Conservation (phyloP, 108 stramenopile genomes). For the Pseudonitzschia delicatissima region DNA sequence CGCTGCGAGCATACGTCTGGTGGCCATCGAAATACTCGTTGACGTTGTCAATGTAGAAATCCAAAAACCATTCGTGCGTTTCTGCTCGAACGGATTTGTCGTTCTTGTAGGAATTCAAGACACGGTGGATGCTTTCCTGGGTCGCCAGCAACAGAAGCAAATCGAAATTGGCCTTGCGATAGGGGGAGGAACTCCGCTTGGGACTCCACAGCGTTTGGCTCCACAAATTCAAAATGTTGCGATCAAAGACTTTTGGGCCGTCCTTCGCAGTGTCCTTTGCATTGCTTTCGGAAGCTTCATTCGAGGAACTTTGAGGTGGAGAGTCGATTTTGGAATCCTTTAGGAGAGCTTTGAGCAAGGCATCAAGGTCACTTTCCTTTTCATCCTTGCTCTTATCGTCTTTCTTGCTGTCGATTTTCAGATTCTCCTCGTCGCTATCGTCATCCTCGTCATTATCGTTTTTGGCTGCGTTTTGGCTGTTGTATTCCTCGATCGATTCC, state of each 20-base stretch:
- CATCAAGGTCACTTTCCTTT: neutral
- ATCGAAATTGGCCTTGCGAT: constrained; percentile 77
- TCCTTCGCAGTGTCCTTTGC: neutral
- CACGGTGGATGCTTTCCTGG: constrained; percentile 71
- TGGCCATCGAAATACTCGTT: constrained; percentile 69
- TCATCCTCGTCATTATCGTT: constrained; percentile 11
- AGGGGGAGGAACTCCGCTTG: constrained; percentile 50
- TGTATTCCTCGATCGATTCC: constrained; percentile 27
- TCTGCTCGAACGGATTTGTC: constrained; percentile 29
- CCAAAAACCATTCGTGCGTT: constrained; percentile 49
- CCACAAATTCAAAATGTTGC: constrained; percentile 41
- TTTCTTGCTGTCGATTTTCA: neutral
- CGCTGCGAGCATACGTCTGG: constrained; percentile 74
- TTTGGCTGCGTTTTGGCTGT: neutral
- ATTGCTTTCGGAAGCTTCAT: neutral
- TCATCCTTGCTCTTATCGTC: neutral
- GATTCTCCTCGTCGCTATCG: constrained; percentile 10
- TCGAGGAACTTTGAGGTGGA: neutral
- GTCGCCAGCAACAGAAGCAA: constrained; percentile 63
- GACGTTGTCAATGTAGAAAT: constrained; percentile 57
- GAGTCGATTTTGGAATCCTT: too few relatives aligned
- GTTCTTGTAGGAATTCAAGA: constrained; percentile 45
- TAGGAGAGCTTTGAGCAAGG: neutral
- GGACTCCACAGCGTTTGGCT: constrained; percentile 43
- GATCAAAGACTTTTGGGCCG: constrained; percentile 54